A percentile compares a stretch with the other conserved stretches of the same genome.
phyloP scores from a whole-genome alignment of 495 filamentous ascomycete genomes.

The Paragyromitra xinjiangensis region DNA sequence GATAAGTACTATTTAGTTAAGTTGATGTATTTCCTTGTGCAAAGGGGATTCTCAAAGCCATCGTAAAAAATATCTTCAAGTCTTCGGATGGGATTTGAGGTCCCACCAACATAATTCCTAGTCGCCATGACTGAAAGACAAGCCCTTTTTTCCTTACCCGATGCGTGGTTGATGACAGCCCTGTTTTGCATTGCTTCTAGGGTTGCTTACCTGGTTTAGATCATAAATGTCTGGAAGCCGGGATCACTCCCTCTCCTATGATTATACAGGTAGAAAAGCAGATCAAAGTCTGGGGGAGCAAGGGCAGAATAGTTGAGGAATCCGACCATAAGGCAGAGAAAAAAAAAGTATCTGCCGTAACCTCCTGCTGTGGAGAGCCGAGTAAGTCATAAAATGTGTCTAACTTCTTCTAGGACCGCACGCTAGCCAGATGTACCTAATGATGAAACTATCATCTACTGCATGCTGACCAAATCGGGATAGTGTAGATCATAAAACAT shows the following conservation, averaged over 20 bases:
- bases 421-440: too few relatives aligned
- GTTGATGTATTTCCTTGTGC: not conserved
- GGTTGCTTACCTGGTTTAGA: not conserved
- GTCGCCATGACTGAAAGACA: not conserved
- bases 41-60: not conserved
- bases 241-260: not conserved
- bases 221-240: not conserved
- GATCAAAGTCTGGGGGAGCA: not conserved
- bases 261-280: not conserved
- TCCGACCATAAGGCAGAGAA: not conserved
- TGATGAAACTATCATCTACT: too few relatives aligned
- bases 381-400: not conserved
- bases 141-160: not conserved
- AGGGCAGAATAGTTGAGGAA: not conserved
- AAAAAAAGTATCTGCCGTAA: not conserved
- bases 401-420: conserved; percentile 2
- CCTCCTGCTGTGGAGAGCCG: not conserved
- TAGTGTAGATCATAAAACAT: conserved; percentile 6
- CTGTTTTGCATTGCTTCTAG: not conserved
- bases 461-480: not conserved
- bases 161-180: not conserved
- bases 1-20: not conserved
- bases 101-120: not conserved
- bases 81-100: not conserved
- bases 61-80: not conserved